These are phyloP conservation scores for Phytopythium mirpurense DNA, from an alignment of 352 stramenopile species.

Conservation along the genomic window DNA sequence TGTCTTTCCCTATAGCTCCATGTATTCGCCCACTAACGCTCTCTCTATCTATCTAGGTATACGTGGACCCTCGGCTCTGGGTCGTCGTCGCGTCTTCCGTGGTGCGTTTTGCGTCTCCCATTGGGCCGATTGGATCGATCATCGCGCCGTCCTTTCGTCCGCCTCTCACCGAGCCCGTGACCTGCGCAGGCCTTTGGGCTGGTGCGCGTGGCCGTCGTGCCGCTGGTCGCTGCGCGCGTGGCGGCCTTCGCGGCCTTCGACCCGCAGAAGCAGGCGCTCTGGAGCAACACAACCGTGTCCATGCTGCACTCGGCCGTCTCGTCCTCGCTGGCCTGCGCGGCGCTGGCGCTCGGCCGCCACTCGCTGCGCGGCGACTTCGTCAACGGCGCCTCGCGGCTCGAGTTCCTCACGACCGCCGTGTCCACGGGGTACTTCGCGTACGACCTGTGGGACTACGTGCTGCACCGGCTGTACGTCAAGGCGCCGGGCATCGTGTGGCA, in stretches of 20 bases:
- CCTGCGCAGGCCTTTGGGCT: constrained; percentile 46
- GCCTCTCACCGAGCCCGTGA: too few relatives aligned
- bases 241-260: constrained; percentile 46
- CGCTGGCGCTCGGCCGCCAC: constrained; percentile 42
- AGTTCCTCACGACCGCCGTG: constrained; percentile 53
- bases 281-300: constrained; percentile 70
- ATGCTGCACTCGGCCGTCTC: constrained; percentile 62
- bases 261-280: constrained; percentile 42
- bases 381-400: constrained; percentile 25
- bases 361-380: constrained; percentile 42
- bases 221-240: constrained; percentile 28
- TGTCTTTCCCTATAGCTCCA: not conserved
- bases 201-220: constrained; percentile 33
- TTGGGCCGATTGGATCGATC: not conserved
- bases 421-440: constrained; percentile 82
- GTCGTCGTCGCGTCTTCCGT: constrained; percentile 56
- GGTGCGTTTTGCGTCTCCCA: constrained; percentile 16
- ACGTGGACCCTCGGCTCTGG: constrained; percentile 54
- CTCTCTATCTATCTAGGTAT: constrained; percentile 30
- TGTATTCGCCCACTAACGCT: constrained; percentile 1
- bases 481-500: constrained; percentile 61
- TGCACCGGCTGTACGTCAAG: constrained; percentile 71
- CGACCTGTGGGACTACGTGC: constrained; percentile 73
- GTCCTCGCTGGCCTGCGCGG: constrained; percentile 44
- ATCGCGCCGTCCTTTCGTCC: too few relatives aligned